Evolutionary conservation across 768 basidiomycete genomes (phyloP).

Genomic region (Leccinum longicurvipes): DNA sequence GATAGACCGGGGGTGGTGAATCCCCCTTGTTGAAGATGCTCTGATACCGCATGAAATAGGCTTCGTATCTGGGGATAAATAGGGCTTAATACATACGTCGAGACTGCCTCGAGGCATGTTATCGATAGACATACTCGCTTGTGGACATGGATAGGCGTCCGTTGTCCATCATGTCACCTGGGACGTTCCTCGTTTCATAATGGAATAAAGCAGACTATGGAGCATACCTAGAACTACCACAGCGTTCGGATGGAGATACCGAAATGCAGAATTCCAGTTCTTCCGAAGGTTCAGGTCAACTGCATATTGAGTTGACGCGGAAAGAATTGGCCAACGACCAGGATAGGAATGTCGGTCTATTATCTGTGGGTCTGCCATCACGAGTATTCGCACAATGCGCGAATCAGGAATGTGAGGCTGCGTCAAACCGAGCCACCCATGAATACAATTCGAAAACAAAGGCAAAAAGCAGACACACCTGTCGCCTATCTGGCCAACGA

Average conservation of each 20-base stretch:
- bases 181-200: not conserved
- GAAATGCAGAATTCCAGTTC: conserved; percentile 68
- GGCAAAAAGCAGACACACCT: conserved; percentile 24
- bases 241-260: conserved; percentile 55
- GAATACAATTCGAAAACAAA: not conserved
- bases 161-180: conserved; percentile 82
- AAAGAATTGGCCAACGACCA: conserved; percentile 49
- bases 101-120: not conserved
- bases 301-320: conserved; percentile 57
- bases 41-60: conserved; percentile 64
- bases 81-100: conserved; percentile 5
- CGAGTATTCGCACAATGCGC: conserved; percentile 42
- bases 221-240: conserved; percentile 71
- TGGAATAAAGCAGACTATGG: not conserved
- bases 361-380: conserved; percentile 88
- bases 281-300: conserved; percentile 84
- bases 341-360: conserved; percentile 75
- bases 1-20: conserved; percentile 51
- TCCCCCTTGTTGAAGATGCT: conserved; percentile 58
- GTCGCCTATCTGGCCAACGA: conserved; percentile 54
- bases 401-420: conserved; percentile 20
- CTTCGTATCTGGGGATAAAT: conserved; percentile 57
- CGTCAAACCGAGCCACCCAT: not conserved
- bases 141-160: conserved; percentile 64
- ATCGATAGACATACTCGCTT: conserved; percentile 55